Percentiles rank a stretch among this genome's conserved stretches.
phyloP scores from a whole-genome alignment of 805 yeast genomes.

The Teunomyces lycoperdinae region DNA sequence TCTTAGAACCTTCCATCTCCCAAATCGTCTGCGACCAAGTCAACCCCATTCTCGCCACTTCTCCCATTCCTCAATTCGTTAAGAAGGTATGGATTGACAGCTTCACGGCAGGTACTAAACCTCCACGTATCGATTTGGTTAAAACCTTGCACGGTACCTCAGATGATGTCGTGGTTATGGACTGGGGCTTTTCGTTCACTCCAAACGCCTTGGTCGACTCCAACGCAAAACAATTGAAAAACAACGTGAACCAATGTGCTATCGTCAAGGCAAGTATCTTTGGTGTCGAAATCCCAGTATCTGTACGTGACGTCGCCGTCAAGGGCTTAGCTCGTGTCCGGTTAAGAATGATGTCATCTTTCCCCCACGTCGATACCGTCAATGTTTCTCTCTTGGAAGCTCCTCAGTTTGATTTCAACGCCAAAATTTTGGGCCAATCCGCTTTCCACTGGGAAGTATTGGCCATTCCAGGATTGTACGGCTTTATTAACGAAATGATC shows the following conservation, averaged over 20 bases:
- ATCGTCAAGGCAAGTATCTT: constrained; percentile 78
- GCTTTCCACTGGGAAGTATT: constrained; percentile 85
- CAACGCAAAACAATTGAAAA: constrained; percentile 79
- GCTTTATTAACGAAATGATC: constrained; percentile 81
- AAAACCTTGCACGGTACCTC: constrained; percentile 88
- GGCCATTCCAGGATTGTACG: constrained; percentile 80
- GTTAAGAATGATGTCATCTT: constrained; percentile 82
- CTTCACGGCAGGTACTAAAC: constrained; percentile 91
- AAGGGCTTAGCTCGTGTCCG: constrained; percentile 73
- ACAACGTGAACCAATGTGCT: constrained; percentile 77
- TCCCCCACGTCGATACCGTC: constrained; percentile 92
- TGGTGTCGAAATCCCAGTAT: constrained; percentile 77
- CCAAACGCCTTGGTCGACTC: constrained; percentile 89
- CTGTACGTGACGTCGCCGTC: constrained; percentile 78
- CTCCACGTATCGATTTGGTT: constrained; percentile 88
- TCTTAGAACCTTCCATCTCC: constrained; percentile 83
- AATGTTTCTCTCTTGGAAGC: constrained; percentile 82
- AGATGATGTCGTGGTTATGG: constrained; percentile 94
- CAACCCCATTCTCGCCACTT: constrained; percentile 76
- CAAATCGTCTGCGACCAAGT: constrained; percentile 83
- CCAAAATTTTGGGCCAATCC: constrained; percentile 73
- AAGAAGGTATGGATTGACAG: constrained; percentile 82
- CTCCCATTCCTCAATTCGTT: constrained; percentile 79
- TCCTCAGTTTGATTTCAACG: constrained; percentile 83
- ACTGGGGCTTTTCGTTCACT: constrained; percentile 88